A percentile compares a stretch with the other conserved stretches of the same genome.
Conservation (phyloP, 169 alveolate species). For the Plasmodium knowlesi region DNA sequence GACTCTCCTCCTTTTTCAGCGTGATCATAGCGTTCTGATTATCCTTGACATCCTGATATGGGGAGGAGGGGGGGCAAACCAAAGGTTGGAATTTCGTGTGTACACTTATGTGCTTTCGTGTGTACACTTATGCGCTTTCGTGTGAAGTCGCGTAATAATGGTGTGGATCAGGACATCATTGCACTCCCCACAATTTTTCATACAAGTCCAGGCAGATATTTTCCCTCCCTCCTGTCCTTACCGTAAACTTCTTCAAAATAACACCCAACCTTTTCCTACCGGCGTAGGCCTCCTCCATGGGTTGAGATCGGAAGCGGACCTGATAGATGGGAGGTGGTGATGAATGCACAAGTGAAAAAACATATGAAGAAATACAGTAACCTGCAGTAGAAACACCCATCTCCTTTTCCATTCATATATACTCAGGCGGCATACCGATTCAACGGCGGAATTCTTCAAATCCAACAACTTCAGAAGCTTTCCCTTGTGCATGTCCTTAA, state of each 20-base stretch:
- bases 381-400: background rate
- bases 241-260: constrained; percentile 37
- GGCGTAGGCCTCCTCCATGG: constrained; percentile 49
- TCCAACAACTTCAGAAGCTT: constrained; percentile 20
- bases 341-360: background rate
- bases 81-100: background rate
- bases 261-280: constrained; percentile 14
- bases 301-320: constrained; percentile 34
- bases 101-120: background rate
- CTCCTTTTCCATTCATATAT: background rate
- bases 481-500: background rate
- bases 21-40: constrained; percentile 32
- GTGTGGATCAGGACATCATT: background rate
- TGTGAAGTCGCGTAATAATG: background rate
- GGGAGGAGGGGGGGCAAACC: background rate
- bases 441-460: constrained; percentile 19
- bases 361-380: background rate
- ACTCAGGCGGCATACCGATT: constrained; percentile 31
- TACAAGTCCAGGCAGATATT: too few relatives aligned
- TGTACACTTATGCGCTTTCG: background rate
- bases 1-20: constrained; percentile 21
- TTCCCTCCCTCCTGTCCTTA: background rate
- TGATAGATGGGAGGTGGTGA: background rate
- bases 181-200: background rate
- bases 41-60: constrained; percentile 47